Percentiles rank a stretch among this genome's conserved stretches.
phyloP scores from a whole-genome alignment of 192 early-diverging fungal species.

The Podila verticillata region DNA sequence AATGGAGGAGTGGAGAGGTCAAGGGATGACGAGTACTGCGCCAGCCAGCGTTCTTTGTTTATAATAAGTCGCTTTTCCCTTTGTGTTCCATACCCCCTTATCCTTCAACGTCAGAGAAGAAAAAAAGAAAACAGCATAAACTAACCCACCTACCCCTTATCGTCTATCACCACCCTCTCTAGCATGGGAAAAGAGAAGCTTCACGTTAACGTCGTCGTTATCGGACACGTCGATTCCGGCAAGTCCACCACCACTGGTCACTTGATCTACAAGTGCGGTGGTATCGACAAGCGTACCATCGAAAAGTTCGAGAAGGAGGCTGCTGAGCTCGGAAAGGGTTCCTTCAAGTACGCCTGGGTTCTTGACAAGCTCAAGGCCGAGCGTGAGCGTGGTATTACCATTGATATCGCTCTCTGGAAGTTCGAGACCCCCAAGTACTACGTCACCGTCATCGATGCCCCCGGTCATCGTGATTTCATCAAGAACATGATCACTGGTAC shows the following conservation, averaged over 20 bases:
- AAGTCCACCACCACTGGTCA: slow-evolving; percentile 99
- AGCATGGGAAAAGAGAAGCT: slow-evolving; percentile 81
- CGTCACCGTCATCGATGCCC: slow-evolving; percentile 99
- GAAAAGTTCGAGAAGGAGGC: slow-evolving; percentile 99
- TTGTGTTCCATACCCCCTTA: too few relatives aligned
- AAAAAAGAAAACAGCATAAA: slow-evolving; percentile 7
- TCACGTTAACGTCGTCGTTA: slow-evolving; percentile 95
- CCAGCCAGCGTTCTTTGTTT: too few relatives aligned
- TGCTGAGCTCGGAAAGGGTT: slow-evolving; percentile 98
- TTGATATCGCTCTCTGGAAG: slow-evolving; percentile 98
- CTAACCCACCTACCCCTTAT: not conserved
- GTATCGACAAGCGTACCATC: slow-evolving; percentile 99
- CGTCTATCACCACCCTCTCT: not conserved
- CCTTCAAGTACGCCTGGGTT: slow-evolving; percentile 99
- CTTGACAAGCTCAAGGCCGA: slow-evolving; percentile 99
- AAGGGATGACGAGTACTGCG: too few relatives aligned
- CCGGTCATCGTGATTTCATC: slow-evolving; percentile 99
- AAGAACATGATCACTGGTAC: slow-evolving; percentile 99
- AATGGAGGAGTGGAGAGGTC: too few relatives aligned
- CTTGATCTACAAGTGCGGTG: slow-evolving; percentile 99
- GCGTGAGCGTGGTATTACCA: slow-evolving; percentile 99
- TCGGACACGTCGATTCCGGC: slow-evolving; percentile 99
- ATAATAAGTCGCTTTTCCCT: too few relatives aligned
- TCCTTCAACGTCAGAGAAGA: not conserved
- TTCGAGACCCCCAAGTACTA: slow-evolving; percentile 96